Conservation (phyloP, 2,329 filamentous ascomycete genomes). For the Aspergillus unguis region DNA sequence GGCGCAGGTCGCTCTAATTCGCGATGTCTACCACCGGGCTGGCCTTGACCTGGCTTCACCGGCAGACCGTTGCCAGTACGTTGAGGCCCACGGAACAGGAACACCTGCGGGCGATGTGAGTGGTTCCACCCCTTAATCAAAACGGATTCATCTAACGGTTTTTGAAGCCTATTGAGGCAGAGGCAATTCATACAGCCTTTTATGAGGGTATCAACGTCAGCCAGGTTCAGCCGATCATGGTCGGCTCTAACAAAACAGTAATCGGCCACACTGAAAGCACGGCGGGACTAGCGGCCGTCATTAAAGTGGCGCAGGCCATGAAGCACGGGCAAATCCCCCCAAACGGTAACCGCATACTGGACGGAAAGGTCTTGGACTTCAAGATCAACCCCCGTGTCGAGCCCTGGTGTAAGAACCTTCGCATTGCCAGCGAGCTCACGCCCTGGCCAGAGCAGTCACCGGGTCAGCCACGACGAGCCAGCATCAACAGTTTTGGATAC, state of each 20-base stretch:
- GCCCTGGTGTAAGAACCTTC: not conserved
- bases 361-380: constrained; percentile 3
- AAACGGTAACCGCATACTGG: constrained; percentile 13
- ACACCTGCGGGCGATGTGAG: constrained; percentile 26
- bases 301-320: not conserved
- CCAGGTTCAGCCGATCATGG: not conserved
- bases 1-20: constrained; percentile 44
- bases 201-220: not conserved
- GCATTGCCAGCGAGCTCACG: not conserved
- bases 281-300: not conserved
- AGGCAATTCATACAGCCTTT: not conserved
- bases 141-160: not conserved
- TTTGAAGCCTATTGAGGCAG: not conserved
- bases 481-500: constrained; percentile 26
- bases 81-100: constrained; percentile 33
- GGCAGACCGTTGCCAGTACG: not conserved
- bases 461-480: constrained; percentile 14
- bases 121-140: not conserved
- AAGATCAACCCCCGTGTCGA: not conserved
- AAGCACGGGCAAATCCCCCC: not conserved
- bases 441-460: not conserved
- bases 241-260: not conserved
- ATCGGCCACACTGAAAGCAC: not conserved
- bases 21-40: constrained; percentile 32
- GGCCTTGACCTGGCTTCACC: constrained; percentile 21